Percentiles rank a stretch among this genome's conserved stretches.
Conservation (phyloP, 345 rosid genomes). For the Citropsis articulata region DNA sequence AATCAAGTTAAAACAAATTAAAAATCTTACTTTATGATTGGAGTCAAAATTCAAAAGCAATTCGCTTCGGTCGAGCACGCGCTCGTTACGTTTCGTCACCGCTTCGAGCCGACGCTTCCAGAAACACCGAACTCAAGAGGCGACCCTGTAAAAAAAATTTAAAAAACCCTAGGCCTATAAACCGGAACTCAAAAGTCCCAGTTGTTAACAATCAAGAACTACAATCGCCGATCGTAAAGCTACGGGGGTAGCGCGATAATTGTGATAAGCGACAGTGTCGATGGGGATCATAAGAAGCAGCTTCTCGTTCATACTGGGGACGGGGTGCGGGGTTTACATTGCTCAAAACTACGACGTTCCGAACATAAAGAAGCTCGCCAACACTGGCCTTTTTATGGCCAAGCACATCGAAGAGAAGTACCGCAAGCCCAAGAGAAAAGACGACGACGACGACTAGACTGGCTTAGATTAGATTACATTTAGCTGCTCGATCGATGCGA, state of each 20-base stretch:
- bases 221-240: neutral
- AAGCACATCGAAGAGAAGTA: conserved; percentile 50
- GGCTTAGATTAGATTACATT: too few species aligned
- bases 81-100: neutral
- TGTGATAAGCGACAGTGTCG: neutral
- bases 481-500: neutral
- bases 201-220: neutral
- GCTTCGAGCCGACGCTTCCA: neutral
- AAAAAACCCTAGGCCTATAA: neutral
- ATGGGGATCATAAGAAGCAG: conserved; percentile 76
- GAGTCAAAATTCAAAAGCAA: too few species aligned
- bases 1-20: too few species aligned
- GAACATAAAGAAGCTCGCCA: conserved; percentile 58
- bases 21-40: too few species aligned
- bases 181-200: neutral
- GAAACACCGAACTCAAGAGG: neutral
- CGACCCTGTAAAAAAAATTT: neutral
- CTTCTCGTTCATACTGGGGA: conserved; percentile 62
- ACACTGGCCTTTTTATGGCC: conserved; percentile 48
- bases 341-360: conserved; percentile 92
- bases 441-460: neutral
- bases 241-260: neutral
- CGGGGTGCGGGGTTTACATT: conserved; percentile 64
- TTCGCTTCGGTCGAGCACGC: neutral
- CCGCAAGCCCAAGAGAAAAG: conserved; percentile 20